These are phyloP conservation scores for Cenchrus purpureus DNA, from an alignment of 176 grass and related monocot species.

Conservation along the genomic window DNA sequence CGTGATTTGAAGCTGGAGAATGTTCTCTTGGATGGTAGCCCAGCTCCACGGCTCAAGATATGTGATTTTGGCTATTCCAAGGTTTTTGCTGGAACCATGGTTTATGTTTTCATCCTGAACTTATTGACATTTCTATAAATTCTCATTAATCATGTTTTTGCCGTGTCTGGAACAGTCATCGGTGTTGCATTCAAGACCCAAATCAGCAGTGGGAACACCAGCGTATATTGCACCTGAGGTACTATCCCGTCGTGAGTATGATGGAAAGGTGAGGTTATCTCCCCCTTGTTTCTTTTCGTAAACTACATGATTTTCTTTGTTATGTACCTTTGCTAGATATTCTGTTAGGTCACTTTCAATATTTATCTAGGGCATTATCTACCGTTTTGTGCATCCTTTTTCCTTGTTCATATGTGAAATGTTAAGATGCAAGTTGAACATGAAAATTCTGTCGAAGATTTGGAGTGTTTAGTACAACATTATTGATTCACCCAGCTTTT, in stretches of 20 bases:
- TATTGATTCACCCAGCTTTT: constrained; percentile 26
- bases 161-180: constrained; percentile 71
- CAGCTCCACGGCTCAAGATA: constrained; percentile 91
- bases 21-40: constrained; percentile 84
- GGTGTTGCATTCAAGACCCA: constrained; percentile 82
- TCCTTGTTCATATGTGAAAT: constrained; percentile 13
- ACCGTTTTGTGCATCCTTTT: constrained; percentile 27
- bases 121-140: constrained; percentile 28
- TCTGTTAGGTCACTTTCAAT: constrained; percentile 16
- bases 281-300: not conserved
- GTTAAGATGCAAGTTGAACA: constrained; percentile 15
- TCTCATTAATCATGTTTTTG: constrained; percentile 22
- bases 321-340: constrained; percentile 23
- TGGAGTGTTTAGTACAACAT: constrained; percentile 14
- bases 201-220: constrained; percentile 90
- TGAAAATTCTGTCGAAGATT: constrained; percentile 20
- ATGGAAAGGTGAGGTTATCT: constrained; percentile 80
- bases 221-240: constrained; percentile 96
- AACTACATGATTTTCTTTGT: constrained; percentile 13
- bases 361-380: constrained; percentile 21
- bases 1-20: constrained; percentile 97
- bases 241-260: constrained; percentile 75
- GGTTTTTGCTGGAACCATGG: constrained; percentile 48
- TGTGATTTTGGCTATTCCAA: constrained; percentile 97
- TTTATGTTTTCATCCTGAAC: not conserved